Evolutionary conservation across 2,329 filamentous ascomycete genomes (phyloP).

Genomic region (Talaromyces sp.): DNA sequence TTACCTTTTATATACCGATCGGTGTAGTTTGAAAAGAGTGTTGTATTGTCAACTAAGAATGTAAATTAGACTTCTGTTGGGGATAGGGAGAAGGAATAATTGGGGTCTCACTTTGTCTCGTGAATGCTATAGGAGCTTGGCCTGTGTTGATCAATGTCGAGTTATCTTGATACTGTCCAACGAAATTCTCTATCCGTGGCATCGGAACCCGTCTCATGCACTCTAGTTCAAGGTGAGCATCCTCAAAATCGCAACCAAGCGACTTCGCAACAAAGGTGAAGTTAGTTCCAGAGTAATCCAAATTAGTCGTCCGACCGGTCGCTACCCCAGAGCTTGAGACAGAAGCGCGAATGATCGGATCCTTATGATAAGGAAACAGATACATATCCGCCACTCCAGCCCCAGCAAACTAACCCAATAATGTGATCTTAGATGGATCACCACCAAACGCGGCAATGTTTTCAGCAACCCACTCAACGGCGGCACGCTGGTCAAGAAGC

Average conservation of each 20-base stretch:
- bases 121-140: not conserved
- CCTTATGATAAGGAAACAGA: conserved; percentile 16
- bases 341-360: conserved; percentile 20
- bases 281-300: conserved; percentile 6
- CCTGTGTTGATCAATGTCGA: not conserved
- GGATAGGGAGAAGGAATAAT: not conserved
- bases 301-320: not conserved
- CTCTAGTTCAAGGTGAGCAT: conserved; percentile 16
- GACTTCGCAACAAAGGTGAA: conserved; percentile 19
- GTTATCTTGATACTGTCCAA: conserved; percentile 19
- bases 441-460: conserved; percentile 50
- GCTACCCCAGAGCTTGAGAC: conserved; percentile 17
- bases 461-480: conserved; percentile 70
- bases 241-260: conserved; percentile 19
- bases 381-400: conserved; percentile 11
- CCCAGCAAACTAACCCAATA: conserved; percentile 71
- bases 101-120: not conserved
- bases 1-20: not conserved
- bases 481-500: conserved; percentile 66
- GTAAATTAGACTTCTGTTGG: not conserved
- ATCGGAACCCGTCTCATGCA: conserved; percentile 21
- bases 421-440: conserved; percentile 71
- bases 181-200: conserved; percentile 18
- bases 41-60: not conserved
- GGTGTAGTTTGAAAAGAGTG: not conserved